Conservation (phyloP, 768 basidiomycete genomes). For the Trametes meyenii region DNA sequence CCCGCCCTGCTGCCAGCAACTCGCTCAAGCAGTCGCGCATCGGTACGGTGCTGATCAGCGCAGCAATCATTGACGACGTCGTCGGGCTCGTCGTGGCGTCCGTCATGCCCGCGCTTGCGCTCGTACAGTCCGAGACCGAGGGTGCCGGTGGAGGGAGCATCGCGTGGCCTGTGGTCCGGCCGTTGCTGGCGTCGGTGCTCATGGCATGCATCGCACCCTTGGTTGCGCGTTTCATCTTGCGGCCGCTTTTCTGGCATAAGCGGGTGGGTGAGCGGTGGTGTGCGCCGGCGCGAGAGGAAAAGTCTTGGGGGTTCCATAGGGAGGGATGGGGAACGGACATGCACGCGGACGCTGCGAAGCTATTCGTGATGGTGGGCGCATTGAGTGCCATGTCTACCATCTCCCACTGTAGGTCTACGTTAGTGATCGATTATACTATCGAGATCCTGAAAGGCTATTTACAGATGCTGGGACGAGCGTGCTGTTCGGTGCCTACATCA, state of each 20-base stretch:
- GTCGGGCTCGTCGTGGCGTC: conserved; percentile 61
- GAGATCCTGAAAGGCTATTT: background rate
- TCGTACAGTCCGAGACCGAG: conserved; percentile 10
- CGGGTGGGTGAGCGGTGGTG: conserved; percentile 28
- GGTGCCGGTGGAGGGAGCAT: background rate
- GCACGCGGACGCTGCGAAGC: conserved; percentile 27
- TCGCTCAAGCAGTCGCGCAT: conserved; percentile 45
- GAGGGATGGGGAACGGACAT: conserved; percentile 26
- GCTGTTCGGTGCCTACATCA: conserved; percentile 64
- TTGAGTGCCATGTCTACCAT: conserved; percentile 51
- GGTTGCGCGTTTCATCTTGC: conserved; percentile 32
- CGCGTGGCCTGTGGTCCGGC: conserved; percentile 47
- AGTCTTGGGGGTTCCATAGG: conserved; percentile 15
- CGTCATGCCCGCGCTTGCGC: conserved; percentile 48
- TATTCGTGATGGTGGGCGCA: conserved; percentile 39
- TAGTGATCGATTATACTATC: background rate
- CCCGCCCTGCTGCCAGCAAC: background rate
- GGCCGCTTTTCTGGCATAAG: conserved; percentile 27
- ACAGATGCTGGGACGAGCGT: conserved; percentile 53
- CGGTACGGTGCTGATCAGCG: conserved; percentile 60
- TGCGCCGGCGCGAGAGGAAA: conserved; percentile 15
- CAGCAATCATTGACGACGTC: conserved; percentile 69
- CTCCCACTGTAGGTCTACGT: conserved; percentile 40
- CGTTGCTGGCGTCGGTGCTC: conserved; percentile 57
- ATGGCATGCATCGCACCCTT: conserved; percentile 47